phyloP scores from a whole-genome alignment of 768 basidiomycete genomes.

The Mrakia blollopis region DNA sequence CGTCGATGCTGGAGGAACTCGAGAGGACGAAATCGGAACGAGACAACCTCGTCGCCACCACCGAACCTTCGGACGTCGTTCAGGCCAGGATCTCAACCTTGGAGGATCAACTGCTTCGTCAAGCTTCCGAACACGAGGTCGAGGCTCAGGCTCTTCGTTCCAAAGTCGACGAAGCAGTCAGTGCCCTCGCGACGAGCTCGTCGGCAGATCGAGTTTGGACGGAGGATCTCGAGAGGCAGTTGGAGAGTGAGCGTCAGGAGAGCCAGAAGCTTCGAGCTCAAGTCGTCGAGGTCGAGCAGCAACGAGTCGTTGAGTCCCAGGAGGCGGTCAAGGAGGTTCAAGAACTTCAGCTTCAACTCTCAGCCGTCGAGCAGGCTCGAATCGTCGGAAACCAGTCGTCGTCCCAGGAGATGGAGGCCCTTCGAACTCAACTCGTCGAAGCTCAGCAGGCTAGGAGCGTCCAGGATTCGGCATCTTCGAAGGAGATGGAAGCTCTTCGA shows the following conservation, averaged over 20 bases:
- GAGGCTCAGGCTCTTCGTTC: not conserved
- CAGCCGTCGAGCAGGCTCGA: not conserved
- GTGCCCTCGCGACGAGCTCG: not conserved
- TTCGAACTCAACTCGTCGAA: not conserved
- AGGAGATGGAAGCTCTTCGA: not conserved
- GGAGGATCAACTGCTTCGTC: not conserved
- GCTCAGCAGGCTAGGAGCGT: not conserved
- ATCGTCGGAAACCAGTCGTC: not conserved
- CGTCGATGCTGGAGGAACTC: not conserved
- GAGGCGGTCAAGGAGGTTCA: not conserved
- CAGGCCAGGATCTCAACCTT: not conserved
- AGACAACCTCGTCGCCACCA: not conserved
- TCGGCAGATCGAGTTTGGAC: conserved; percentile 14
- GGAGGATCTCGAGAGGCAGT: not conserved
- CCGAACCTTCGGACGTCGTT: not conserved
- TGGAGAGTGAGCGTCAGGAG: not conserved
- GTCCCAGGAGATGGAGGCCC: not conserved
- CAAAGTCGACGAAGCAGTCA: conserved; percentile 9
- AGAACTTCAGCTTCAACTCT: too few relatives aligned
- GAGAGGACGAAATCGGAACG: not conserved
- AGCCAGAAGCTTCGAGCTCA: not conserved
- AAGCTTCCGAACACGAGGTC: not conserved
- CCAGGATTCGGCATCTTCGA: not conserved
- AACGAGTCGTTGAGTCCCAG: not conserved
- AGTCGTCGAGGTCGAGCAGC: not conserved